Percentiles rank a stretch among this genome's conserved stretches.
These are phyloP conservation scores for Nicotiana undulata DNA, from an alignment of 257 asterid species.

Conservation along the genomic window DNA sequence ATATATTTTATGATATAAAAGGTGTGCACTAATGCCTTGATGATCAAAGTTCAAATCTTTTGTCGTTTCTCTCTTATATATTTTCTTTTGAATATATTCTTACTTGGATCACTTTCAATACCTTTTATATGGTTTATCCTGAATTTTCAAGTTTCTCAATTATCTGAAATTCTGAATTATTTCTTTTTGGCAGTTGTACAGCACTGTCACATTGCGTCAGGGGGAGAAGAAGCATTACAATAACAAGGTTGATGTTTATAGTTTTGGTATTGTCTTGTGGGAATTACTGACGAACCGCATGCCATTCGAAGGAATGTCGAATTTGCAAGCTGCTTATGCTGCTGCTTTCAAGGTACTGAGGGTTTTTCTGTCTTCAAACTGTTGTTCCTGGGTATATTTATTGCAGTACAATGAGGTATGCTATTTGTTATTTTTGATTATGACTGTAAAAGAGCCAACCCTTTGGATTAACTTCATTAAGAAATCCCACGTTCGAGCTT, in stretches of 20 bases:
- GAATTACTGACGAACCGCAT: slow-evolving; percentile 81
- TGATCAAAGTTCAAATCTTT: not conserved
- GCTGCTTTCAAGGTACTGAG: slow-evolving; percentile 90
- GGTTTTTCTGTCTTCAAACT: not conserved
- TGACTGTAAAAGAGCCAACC: not conserved
- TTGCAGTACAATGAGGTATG: not conserved
- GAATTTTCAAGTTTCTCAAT: not conserved
- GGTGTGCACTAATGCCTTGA: not conserved
- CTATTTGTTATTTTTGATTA: not conserved
- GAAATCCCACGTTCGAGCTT: not conserved
- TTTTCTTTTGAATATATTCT: not conserved
- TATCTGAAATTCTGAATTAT: slow-evolving; percentile 10
- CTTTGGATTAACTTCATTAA: not conserved
- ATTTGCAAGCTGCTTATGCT: slow-evolving; percentile 98
- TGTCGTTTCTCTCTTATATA: not conserved
- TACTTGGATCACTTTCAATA: not conserved
- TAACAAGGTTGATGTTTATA: slow-evolving; percentile 88
- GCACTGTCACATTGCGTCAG: slow-evolving; percentile 93
- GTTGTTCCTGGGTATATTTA: not conserved
- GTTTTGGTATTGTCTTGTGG: slow-evolving; percentile 94
- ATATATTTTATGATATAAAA: not conserved
- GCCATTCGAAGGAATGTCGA: slow-evolving; percentile 99
- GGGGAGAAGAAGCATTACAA: slow-evolving; percentile 99
- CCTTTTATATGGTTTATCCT: not conserved
- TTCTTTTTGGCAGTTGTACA: slow-evolving; percentile 72